Conservation (phyloP, 2,329 filamentous ascomycete species). For the Hymenoscyphus albidus region DNA sequence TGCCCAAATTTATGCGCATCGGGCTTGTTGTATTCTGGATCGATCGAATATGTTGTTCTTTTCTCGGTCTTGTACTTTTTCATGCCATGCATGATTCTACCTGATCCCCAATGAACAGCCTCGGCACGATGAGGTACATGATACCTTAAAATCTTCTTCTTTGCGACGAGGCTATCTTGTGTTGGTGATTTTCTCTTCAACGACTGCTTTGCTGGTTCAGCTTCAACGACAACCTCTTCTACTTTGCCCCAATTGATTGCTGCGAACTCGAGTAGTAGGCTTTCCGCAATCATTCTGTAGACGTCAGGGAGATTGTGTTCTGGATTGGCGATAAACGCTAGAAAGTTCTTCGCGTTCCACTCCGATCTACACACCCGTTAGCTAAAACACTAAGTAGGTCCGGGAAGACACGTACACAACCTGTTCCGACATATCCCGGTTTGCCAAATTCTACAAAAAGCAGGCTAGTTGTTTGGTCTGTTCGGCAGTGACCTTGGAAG, state of each 20-base stretch:
- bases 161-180: neutral
- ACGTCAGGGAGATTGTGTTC: neutral
- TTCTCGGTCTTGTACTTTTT: neutral
- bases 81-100: slow-evolving; percentile 11
- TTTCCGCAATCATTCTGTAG: slow-evolving; percentile 7
- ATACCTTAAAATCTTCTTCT: neutral
- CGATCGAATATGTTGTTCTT: neutral
- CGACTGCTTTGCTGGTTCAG: neutral
- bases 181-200: neutral
- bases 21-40: neutral
- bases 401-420: slow-evolving; percentile 2
- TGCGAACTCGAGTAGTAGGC: slow-evolving; percentile 2
- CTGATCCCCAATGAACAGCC: slow-evolving; percentile 6
- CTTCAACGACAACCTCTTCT: neutral
- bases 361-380: neutral
- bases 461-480: neutral
- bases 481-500: neutral
- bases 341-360: neutral
- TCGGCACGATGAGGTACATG: neutral
- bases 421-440: neutral
- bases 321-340: neutral
- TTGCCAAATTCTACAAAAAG: neutral
- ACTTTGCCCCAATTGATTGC: slow-evolving; percentile 8
- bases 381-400: neutral
- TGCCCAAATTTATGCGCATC: slow-evolving; percentile 4